Evolutionary conservation across 176 grass and related monocot species (phyloP).

Genomic region (Triticum timopheevii): DNA sequence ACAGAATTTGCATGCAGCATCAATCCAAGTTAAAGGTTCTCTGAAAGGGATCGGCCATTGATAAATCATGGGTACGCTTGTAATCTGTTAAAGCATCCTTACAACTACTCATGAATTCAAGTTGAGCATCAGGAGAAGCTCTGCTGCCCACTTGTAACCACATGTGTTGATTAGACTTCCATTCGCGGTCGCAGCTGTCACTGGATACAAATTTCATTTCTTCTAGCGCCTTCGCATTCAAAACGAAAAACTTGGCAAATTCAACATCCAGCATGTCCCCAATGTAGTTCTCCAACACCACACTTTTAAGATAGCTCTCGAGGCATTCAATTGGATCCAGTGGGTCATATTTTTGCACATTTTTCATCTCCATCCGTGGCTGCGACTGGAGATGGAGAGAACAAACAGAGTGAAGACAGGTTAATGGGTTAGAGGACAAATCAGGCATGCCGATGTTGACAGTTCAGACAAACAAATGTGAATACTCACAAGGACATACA

Average conservation of each 20-base stretch:
- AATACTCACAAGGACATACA: conserved; percentile 12
- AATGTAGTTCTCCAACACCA: background rate
- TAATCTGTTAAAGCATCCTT: background rate
- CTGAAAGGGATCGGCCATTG: background rate
- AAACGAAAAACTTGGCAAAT: conserved; percentile 16
- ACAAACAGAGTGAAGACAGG: background rate
- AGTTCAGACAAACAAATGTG: background rate
- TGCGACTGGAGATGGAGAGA: background rate
- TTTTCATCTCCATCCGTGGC: background rate
- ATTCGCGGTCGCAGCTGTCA: background rate
- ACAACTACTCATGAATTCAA: background rate
- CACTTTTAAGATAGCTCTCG: background rate
- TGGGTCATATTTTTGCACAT: background rate
- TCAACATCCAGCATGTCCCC: background rate
- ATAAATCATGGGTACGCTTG: background rate
- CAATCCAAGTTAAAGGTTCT: background rate
- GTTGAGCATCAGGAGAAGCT: background rate
- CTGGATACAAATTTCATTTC: background rate
- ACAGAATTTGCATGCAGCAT: background rate
- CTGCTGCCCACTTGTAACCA: background rate
- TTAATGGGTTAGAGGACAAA: background rate
- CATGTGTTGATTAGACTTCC: background rate
- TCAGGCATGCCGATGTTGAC: background rate
- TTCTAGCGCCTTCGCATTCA: conserved; percentile 10
- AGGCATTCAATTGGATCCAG: background rate